Evolutionary conservation across 169 alveolate genomes (phyloP).

Genomic region (Eimeria acervulina): DNA sequence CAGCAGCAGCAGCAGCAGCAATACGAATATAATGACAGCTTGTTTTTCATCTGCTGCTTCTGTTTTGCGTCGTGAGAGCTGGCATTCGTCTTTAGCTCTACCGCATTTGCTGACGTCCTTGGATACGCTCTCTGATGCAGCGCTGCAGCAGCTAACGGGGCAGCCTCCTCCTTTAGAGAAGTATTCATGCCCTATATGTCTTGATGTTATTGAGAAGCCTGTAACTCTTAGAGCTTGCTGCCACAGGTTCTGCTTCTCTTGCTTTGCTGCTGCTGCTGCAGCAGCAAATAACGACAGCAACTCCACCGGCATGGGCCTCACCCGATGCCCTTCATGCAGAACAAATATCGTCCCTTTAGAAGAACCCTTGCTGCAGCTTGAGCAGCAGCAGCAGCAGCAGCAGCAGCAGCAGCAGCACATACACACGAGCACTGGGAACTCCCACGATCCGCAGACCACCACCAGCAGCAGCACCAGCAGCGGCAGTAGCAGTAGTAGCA

Average conservation of each 20-base stretch:
- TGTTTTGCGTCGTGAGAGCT: constrained; percentile 48
- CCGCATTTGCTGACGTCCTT: constrained; percentile 54
- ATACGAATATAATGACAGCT: constrained; percentile 45
- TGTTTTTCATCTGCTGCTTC: constrained; percentile 75
- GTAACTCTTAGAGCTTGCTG: constrained; percentile 80
- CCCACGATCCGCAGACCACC: no score
- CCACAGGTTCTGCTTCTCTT: constrained; percentile 80
- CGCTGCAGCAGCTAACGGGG: constrained; percentile 50
- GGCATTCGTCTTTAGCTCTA: constrained; percentile 71
- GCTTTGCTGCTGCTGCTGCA: no score
- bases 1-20: constrained; percentile 22
- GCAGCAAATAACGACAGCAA: no score
- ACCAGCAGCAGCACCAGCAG: no score
- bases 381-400: no score
- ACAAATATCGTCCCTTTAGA: constrained; percentile 58
- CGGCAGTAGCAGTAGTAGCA: background rate
- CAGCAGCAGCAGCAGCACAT: no score
- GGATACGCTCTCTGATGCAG: constrained; percentile 62
- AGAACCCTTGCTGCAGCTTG: no score
- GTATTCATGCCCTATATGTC: constrained; percentile 78
- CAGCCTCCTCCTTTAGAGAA: constrained; percentile 43
- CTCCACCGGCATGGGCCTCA: background rate
- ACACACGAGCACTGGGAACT: background rate
- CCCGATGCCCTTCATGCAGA: constrained; percentile 59
- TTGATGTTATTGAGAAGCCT: constrained; percentile 80